Conservation (phyloP, 306 rosid species). For the Phaseolus lunatus region DNA sequence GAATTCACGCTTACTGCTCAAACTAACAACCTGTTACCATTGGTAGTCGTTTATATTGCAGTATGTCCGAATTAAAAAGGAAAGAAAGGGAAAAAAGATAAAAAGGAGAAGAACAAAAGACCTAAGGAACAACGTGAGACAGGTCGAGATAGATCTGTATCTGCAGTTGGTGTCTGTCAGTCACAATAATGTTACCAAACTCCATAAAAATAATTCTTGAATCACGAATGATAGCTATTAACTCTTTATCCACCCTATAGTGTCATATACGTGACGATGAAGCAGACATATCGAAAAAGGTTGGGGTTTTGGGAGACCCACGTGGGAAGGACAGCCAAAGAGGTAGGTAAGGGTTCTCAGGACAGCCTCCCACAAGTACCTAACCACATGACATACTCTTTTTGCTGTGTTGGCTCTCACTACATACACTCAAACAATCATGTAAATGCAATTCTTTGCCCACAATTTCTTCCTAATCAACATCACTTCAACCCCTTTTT, state of each 20-base stretch:
- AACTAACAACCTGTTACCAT: neutral
- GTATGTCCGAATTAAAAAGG: slow-evolving; percentile 23
- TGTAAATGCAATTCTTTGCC: slow-evolving; percentile 18
- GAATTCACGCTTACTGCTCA: neutral
- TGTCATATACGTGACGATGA: slow-evolving; percentile 31
- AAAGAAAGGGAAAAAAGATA: neutral
- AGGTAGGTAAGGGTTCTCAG: slow-evolving; percentile 64
- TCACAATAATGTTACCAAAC: slow-evolving; percentile 45
- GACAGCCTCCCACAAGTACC: slow-evolving; percentile 52
- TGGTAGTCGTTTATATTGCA: neutral
- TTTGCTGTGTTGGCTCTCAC: slow-evolving; percentile 60
- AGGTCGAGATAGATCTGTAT: slow-evolving; percentile 33
- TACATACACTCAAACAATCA: slow-evolving; percentile 16
- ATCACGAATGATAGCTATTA: slow-evolving; percentile 13
- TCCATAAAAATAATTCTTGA: slow-evolving; percentile 21
- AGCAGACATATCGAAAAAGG: slow-evolving; percentile 33
- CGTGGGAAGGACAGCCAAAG: slow-evolving; percentile 61
- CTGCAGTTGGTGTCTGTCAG: slow-evolving; percentile 35
- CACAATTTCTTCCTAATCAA: slow-evolving; percentile 20
- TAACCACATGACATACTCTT: slow-evolving; percentile 65
- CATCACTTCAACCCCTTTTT: neutral
- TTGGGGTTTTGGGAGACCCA: slow-evolving; percentile 48
- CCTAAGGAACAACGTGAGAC: slow-evolving; percentile 20
- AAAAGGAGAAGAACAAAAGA: neutral
- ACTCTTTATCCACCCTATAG: slow-evolving; percentile 23